These are phyloP conservation scores for Penicillium sp. DNA, from an alignment of 2,329 filamentous ascomycete genomes.

Conservation along the genomic window DNA sequence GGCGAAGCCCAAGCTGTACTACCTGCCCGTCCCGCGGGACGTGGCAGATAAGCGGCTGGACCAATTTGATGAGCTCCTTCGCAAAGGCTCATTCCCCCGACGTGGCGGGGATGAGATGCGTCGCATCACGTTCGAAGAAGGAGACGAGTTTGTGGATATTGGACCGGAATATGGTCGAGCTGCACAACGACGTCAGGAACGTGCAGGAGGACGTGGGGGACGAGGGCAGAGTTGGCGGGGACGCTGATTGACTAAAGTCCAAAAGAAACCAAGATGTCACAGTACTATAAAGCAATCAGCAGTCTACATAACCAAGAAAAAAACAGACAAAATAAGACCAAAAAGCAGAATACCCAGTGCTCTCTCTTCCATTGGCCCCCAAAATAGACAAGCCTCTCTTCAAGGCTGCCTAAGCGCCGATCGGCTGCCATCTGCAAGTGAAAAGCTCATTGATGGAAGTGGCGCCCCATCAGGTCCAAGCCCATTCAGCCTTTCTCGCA, in stretches of 20 bases:
- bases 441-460: too few relatives aligned
- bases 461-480: too few relatives aligned
- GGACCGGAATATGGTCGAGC: conserved; percentile 65
- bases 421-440: neutral
- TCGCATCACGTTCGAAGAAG: conserved; percentile 74
- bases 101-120: conserved; percentile 61
- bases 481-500: too few relatives aligned
- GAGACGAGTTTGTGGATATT: conserved; percentile 69
- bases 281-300: neutral
- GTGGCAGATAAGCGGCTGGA: conserved; percentile 69
- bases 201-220: conserved; percentile 36
- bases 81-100: conserved; percentile 41
- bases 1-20: conserved; percentile 68
- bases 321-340: neutral
- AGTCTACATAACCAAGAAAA: neutral
- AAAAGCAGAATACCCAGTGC: neutral
- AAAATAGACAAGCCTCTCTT: conserved; percentile 16
- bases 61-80: conserved; percentile 54
- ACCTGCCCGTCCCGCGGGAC: conserved; percentile 66
- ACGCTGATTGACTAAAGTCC: conserved; percentile 23
- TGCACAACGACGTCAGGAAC: conserved; percentile 11
- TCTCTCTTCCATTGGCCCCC: neutral
- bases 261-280: too few relatives aligned
- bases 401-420: neutral
- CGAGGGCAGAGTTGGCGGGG: conserved; percentile 30